A percentile compares a stretch with the other conserved stretches of the same genome.
Conservation (phyloP, 108 stramenopile species). For the Skeletonema menzelii region DNA sequence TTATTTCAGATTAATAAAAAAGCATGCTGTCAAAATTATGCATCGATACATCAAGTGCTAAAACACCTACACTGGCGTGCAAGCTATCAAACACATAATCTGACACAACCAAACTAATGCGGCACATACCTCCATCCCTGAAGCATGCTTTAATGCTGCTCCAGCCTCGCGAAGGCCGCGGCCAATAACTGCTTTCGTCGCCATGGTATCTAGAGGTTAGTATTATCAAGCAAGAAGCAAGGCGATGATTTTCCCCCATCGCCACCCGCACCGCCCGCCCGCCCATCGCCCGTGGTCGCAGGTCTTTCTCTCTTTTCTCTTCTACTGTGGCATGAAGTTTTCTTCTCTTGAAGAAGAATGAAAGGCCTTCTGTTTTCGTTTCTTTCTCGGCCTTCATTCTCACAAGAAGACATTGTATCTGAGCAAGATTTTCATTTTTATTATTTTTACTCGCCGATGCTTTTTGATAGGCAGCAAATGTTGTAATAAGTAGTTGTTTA, state of each 20-base stretch:
- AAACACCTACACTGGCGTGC: background rate
- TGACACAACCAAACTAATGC: background rate
- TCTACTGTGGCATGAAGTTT: background rate
- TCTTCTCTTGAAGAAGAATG: no score
- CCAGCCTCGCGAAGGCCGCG: constrained; percentile 69
- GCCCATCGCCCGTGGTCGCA: no score
- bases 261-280: no score
- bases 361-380: no score
- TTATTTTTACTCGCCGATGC: no score
- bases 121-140: constrained; percentile 59
- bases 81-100: background rate
- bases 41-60: background rate
- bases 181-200: constrained; percentile 52
- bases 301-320: background rate
- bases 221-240: no score
- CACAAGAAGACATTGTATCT: no score
- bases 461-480: no score
- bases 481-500: no score
- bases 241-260: background rate
- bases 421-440: no score
- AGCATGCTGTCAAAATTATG: background rate
- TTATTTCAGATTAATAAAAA: constrained; percentile 1
- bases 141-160: constrained; percentile 58
- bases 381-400: no score
- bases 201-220: constrained; percentile 26